Conservation (phyloP, 2,329 filamentous ascomycete genomes). For the Aspergillus uvarum region DNA sequence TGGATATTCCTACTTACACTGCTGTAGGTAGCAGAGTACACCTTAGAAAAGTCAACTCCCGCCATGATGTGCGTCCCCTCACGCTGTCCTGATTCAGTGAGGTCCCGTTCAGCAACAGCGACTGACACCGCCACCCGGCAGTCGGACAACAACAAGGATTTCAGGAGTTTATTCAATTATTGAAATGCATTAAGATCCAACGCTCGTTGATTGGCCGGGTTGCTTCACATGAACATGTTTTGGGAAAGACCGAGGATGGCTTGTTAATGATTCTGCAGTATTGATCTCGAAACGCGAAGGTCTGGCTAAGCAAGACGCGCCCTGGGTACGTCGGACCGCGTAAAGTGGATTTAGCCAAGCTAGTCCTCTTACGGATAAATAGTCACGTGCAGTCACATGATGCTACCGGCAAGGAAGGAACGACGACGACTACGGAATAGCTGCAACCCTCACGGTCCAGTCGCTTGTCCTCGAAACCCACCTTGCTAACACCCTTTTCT, state of each 20-base stretch:
- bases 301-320: conserved; percentile 34
- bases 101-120: conserved; percentile 24
- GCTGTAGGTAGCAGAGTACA: conserved; percentile 67
- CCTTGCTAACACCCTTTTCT: conserved; percentile 13
- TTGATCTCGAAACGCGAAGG: conserved; percentile 28
- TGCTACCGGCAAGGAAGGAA: conserved; percentile 27
- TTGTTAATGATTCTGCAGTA: conserved; percentile 29
- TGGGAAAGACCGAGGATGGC: conserved; percentile 32
- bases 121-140: conserved; percentile 12
- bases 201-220: not conserved
- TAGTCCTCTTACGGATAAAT: conserved; percentile 21
- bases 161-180: conserved; percentile 9
- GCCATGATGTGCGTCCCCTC: conserved; percentile 33
- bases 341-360: conserved; percentile 37
- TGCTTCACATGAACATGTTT: not conserved
- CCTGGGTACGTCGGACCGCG: conserved; percentile 29
- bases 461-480: conserved; percentile 18
- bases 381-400: conserved; percentile 31
- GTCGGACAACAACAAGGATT: conserved; percentile 13
- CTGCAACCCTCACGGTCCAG: conserved; percentile 28
- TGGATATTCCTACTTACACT: conserved; percentile 47
- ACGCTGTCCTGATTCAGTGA: conserved; percentile 22
- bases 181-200: conserved; percentile 11
- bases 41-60: conserved; percentile 43
- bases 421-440: conserved; percentile 27